phyloP scores from a whole-genome alignment of 371 early-diverging fungal species.

The Lichtheimia ornata region DNA sequence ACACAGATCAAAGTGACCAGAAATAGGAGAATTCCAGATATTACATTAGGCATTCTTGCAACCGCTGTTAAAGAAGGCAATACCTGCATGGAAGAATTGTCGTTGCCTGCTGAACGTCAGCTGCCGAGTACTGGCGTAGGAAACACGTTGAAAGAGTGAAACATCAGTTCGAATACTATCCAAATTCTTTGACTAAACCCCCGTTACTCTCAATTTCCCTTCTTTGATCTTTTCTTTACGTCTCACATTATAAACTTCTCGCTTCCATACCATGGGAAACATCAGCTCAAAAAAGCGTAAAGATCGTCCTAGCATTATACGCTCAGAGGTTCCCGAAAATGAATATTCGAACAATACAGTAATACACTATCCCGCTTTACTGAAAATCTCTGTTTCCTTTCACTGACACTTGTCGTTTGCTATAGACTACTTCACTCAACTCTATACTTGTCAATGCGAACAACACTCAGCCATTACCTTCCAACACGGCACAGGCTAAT shows the following conservation, averaged over 20 bases:
- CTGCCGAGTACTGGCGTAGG: too few species aligned
- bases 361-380: not conserved
- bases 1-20: too few species aligned
- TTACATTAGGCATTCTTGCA: too few species aligned
- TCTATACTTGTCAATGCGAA: slow-evolving; percentile 46
- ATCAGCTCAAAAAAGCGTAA: slow-evolving; percentile 44
- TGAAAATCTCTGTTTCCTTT: not conserved
- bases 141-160: too few species aligned
- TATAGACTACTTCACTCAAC: slow-evolving; percentile 37
- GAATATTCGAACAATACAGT: slow-evolving; percentile 42
- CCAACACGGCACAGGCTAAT: slow-evolving; percentile 7
- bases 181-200: not conserved
- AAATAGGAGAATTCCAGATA: too few species aligned
- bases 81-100: too few species aligned
- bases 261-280: slow-evolving; percentile 36
- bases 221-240: not conserved
- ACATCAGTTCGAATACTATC: too few species aligned
- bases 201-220: not conserved
- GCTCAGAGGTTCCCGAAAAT: slow-evolving; percentile 45
- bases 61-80: too few species aligned
- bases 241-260: not conserved
- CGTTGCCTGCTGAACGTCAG: too few species aligned
- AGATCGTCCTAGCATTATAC: slow-evolving; percentile 44
- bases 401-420: not conserved
- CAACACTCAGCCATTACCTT: slow-evolving; percentile 13